Evolutionary conservation across 176 grass and related monocot genomes (phyloP).

Genomic region (Phoenix dactylifera): DNA sequence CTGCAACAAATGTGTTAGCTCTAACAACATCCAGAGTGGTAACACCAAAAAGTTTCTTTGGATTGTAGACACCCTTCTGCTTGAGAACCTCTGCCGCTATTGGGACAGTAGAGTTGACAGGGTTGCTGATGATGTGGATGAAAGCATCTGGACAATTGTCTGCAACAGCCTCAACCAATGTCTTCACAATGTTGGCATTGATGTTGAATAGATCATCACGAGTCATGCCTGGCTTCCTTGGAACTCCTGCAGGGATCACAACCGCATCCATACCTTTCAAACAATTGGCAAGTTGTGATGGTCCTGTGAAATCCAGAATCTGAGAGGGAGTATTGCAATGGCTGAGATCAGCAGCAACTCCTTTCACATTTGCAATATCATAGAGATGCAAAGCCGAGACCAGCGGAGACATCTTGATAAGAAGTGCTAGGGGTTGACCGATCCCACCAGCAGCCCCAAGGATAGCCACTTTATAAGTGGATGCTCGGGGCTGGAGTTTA

Average conservation of each 20-base stretch:
- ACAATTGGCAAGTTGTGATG: slow-evolving; percentile 3
- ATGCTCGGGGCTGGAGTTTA: slow-evolving; percentile 2
- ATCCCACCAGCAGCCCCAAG: neutral
- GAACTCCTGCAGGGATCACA: slow-evolving; percentile 12
- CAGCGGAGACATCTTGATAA: slow-evolving; percentile 8
- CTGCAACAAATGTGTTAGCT: slow-evolving; percentile 9
- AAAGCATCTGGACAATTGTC: slow-evolving; percentile 9
- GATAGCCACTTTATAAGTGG: slow-evolving; percentile 3
- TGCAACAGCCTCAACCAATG: slow-evolving; percentile 7
- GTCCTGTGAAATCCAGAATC: slow-evolving; percentile 9
- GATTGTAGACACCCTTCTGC: neutral
- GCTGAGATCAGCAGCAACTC: slow-evolving; percentile 10
- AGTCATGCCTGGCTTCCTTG: slow-evolving; percentile 9
- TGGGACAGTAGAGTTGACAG: slow-evolving; percentile 10
- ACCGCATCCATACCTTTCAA: slow-evolving; percentile 9
- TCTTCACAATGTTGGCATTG: slow-evolving; percentile 5
- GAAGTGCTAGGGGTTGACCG: slow-evolving; percentile 2
- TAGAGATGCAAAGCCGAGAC: slow-evolving; percentile 9
- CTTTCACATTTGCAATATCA: slow-evolving; percentile 12
- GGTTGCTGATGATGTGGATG: slow-evolving; percentile 10
- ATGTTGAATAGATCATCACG: slow-evolving; percentile 14
- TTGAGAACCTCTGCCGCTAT: slow-evolving; percentile 10
- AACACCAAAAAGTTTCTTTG: slow-evolving; percentile 11
- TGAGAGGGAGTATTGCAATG: slow-evolving; percentile 16
- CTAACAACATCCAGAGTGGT: slow-evolving; percentile 3